Base-by-base conservation (phyloP, 345 rosid genomes). In the Gossypium anomalum region DNA sequence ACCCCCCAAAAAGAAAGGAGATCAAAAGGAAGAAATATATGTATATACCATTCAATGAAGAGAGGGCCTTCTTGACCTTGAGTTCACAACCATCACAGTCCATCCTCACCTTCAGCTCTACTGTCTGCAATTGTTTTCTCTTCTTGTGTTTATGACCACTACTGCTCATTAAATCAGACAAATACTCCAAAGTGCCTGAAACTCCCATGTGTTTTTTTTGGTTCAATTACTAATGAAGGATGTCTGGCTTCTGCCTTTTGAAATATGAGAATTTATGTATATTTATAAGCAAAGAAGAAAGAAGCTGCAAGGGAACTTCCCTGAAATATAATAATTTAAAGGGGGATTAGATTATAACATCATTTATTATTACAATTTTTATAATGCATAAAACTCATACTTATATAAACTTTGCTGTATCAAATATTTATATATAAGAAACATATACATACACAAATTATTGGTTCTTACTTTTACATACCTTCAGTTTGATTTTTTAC, bases 41-140 rank as follows among this genome's bases (percentile, higher is more conserved):
- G 43, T 19, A 71, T 66, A 45, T 83, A 92, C 97, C 99, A 74
- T 82, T 89, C 25, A 95, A 62, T 62, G 99, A 93, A 83, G 96
- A 88, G 15, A 95, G 86, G 61, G 94, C 81, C 11, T 93, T 93
- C 83, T 88, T 95, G 84, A 95, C 88, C 82, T 95, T 95, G 66
- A 91, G 98, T 78, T 87, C 99, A 78, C 99, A 95, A 64, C 99
- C 99, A 89, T 93, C 99, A 83, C 99, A 95, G 75, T 95, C 99
- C 97, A 95, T 95, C n/a, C 92, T 89, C 66, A 95, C 91, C 86
- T 95, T 95, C 25, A 95, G 90, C 79, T 95, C 99, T 20, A 93
- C 94, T 1, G 93, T 91, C 76, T 91, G 99, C 59, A 85, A 72
- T 55, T 86, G 97, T 81, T 88, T 89, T 86, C 79, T 87, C 89